phyloP scores from a whole-genome alignment of 768 basidiomycete species.

The Coprinellus aureogranulatus region DNA sequence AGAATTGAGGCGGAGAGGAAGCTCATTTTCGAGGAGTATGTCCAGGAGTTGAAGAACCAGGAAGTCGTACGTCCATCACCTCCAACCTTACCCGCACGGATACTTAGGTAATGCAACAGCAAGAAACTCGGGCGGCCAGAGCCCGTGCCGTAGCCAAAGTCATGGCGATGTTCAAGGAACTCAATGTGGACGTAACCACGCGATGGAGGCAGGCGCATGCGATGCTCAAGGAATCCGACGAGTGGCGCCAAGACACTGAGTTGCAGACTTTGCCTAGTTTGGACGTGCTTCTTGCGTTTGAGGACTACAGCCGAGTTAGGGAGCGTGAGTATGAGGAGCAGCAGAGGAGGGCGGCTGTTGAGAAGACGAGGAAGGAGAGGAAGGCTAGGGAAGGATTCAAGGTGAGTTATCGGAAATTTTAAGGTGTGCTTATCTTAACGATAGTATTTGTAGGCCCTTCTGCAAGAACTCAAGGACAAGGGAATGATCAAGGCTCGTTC shows the following conservation, averaged over 20 bases:
- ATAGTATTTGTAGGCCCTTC: conserved; percentile 49
- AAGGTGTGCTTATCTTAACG: neutral
- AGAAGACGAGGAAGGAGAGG: conserved; percentile 79
- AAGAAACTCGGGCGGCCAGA: conserved; percentile 75
- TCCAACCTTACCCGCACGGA: no score
- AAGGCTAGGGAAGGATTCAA: conserved; percentile 91
- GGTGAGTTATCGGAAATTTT: conserved; percentile 34
- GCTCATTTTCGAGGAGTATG: conserved; percentile 90
- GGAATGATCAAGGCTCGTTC: conserved; percentile 75
- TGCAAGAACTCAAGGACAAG: conserved; percentile 62
- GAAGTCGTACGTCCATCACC: conserved; percentile 68
- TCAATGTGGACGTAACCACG: conserved; percentile 90
- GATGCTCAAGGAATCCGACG: conserved; percentile 70
- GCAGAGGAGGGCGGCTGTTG: conserved; percentile 73
- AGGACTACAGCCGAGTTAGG: conserved; percentile 87
- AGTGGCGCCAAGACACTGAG: conserved; percentile 75
- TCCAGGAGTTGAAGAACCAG: conserved; percentile 77
- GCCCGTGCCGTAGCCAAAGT: conserved; percentile 81
- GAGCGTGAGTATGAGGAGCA: conserved; percentile 92
- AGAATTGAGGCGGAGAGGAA: conserved; percentile 82
- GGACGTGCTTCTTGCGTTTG: conserved; percentile 90
- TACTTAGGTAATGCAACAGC: conserved; percentile 36
- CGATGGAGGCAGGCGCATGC: conserved; percentile 86
- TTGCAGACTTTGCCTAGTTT: conserved; percentile 82
- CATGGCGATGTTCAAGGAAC: conserved; percentile 77